Base-by-base conservation (phyloP, 345 rosid genomes). In the Excoecaria cochinchinensis region DNA sequence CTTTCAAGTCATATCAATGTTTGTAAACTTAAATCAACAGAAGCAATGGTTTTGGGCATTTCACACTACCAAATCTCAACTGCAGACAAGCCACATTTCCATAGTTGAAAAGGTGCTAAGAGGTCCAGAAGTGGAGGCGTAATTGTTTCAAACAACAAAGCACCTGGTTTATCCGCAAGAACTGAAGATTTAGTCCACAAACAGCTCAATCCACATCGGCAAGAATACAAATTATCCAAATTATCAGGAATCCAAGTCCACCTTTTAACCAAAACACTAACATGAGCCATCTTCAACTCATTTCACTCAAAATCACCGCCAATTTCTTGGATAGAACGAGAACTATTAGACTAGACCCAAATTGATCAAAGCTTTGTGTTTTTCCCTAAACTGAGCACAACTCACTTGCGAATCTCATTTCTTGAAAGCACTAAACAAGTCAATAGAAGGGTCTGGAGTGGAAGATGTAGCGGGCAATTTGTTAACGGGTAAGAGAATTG, bases 231-330 rank as follows among this genome's bases (percentile, higher is more conserved):
- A 85, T 90, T 95, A 64, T 92, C 97, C 89, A 95, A 81, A 88
- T 92, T 91, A 83, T 93, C 94, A 6, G 98, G 99, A 84, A 95
- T 81, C 98, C 99, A 95, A 79, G 97, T 95, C 99, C 99, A 95
- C 52, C 97, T 90, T 79, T 92, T 91, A 38, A 95, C 95, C 89
- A 91, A 82, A 70, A 92, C 87, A 50, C 82, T 88, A 58, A 88
- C 99, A 53, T 91, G 89, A 0, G 76, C 83, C 90, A 89, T 84
- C 76, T 86, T 89, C 81, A 88, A 80, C 71, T 78, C 85, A 70
- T 72, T 68, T 62, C 96, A 92, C 60, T 76, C 79, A 72, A 74
- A 83, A 62, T 82, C 87, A 0, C 78, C 85, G 25, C 79, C 81
- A 52, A 25, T 66, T 39, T 72, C 83, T 80, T 92, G 97, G 77